Percentiles rank a stretch among this genome's conserved stretches.
These are phyloP conservation scores for Penicillium paxilli DNA, from an alignment of 495 filamentous ascomycete species.

Conservation along the genomic window DNA sequence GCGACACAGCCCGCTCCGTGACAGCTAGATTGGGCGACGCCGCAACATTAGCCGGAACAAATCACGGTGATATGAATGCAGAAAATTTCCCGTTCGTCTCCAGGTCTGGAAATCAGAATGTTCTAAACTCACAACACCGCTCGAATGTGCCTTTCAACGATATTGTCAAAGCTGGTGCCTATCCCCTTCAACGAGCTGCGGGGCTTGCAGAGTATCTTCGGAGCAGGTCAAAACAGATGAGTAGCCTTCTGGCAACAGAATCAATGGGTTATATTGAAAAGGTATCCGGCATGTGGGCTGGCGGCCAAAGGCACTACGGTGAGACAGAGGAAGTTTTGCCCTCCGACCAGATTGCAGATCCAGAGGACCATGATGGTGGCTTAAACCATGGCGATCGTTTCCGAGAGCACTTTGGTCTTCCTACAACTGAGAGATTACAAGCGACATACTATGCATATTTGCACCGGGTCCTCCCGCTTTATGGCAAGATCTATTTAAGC, in stretches of 20 bases:
- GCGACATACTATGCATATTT: slow-evolving; percentile 90
- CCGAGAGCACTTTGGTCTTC: slow-evolving; percentile 84
- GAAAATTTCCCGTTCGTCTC: slow-evolving; percentile 14
- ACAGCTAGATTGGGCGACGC: slow-evolving; percentile 13
- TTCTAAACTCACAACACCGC: slow-evolving; percentile 16
- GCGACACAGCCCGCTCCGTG: slow-evolving; percentile 42
- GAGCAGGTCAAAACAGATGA: slow-evolving; percentile 75
- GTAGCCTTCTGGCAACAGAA: slow-evolving; percentile 81
- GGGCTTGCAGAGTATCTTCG: slow-evolving; percentile 83
- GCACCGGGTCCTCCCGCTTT: slow-evolving; percentile 84
- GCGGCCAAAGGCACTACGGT: slow-evolving; percentile 84
- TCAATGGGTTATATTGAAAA: slow-evolving; percentile 98
- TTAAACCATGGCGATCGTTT: slow-evolving; percentile 74
- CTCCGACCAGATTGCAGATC: slow-evolving; percentile 61
- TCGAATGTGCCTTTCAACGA: slow-evolving; percentile 36
- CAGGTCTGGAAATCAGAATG: slow-evolving; percentile 22
- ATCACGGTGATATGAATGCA: slow-evolving; percentile 3
- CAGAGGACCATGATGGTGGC: slow-evolving; percentile 62
- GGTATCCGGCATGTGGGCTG: slow-evolving; percentile 96
- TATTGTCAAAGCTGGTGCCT: slow-evolving; percentile 70
- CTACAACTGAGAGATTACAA: slow-evolving; percentile 78
- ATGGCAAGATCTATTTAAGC: slow-evolving; percentile 96
- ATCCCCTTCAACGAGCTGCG: slow-evolving; percentile 83
- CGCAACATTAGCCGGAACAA: background rate
- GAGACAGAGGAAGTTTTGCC: slow-evolving; percentile 68